A percentile compares a stretch with the other conserved stretches of the same genome.
These are phyloP conservation scores for Dothideomycetidae sp. DNA, from an alignment of 2,329 filamentous ascomycete species.

Conservation along the genomic window DNA sequence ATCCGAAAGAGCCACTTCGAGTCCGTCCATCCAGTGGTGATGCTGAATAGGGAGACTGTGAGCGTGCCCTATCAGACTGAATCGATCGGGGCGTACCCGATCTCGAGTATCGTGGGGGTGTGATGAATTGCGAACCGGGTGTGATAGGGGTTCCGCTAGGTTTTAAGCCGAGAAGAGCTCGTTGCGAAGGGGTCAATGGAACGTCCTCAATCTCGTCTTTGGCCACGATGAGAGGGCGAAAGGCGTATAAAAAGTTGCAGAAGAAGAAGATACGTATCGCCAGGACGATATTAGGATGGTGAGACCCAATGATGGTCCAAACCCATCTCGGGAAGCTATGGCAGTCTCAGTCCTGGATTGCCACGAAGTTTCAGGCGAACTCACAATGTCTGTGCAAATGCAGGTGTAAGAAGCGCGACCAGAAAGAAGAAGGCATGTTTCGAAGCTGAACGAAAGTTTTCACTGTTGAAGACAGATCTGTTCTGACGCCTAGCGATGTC, in stretches of 20 bases:
- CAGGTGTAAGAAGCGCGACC: constrained; percentile 32
- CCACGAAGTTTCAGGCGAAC: too few species aligned
- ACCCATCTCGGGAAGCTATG: constrained; percentile 20
- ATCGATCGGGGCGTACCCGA: constrained; percentile 54
- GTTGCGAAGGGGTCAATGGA: constrained; percentile 76
- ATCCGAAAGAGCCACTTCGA: constrained; percentile 6
- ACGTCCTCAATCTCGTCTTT: constrained; percentile 77
- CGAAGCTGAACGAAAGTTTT: constrained; percentile 55
- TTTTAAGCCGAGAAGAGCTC: constrained; percentile 66
- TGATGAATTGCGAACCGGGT: constrained; percentile 60
- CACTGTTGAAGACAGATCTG: constrained; percentile 62
- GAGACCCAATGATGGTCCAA: constrained; percentile 19
- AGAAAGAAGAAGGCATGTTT: constrained; percentile 50
- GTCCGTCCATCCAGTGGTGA: constrained; percentile 27
- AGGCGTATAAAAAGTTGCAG: constrained; percentile 53
- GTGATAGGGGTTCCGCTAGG: constrained; percentile 48
- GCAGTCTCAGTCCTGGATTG: too few species aligned
- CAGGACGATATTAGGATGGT: constrained; percentile 29
- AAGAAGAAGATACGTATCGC: constrained; percentile 40
- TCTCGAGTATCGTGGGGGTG: constrained; percentile 73
- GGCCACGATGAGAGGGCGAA: constrained; percentile 56
- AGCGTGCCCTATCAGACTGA: constrained; percentile 6
- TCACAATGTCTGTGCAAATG: constrained; percentile 11
- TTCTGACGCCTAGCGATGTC: constrained; percentile 76
- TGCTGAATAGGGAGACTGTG: constrained; percentile 8